phyloP scores from a whole-genome alignment of 805 yeast genomes.

The Nakazawaea ambrosiae region DNA sequence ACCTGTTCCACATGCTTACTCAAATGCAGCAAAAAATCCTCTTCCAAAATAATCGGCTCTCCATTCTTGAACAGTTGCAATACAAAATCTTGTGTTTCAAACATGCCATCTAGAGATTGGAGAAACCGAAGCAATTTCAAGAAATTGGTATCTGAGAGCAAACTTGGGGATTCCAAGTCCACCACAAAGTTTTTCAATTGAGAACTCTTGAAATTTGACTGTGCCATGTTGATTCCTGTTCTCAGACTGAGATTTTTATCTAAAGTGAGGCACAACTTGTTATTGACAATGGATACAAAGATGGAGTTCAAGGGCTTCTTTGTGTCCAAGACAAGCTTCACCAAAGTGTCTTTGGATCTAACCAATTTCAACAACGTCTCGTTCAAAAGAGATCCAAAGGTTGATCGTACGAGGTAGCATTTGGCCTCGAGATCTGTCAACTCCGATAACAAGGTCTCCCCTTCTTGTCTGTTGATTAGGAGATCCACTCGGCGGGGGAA shows the following conservation, averaged over 20 bases:
- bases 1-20: background rate
- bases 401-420: background rate
- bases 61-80: background rate
- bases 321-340: constrained; percentile 2
- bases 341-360: background rate
- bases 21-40: background rate
- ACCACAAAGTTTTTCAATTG: background rate
- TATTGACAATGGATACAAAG: constrained; percentile 2
- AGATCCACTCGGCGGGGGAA: background rate
- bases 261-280: constrained; percentile 2
- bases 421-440: background rate
- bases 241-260: background rate
- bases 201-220: constrained; percentile 3
- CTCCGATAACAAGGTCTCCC: background rate
- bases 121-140: constrained; percentile 6
- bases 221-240: constrained; percentile 2
- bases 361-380: background rate
- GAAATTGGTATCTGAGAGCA: background rate
- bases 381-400: background rate
- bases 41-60: background rate
- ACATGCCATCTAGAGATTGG: background rate
- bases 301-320: background rate
- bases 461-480: background rate
- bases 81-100: background rate
- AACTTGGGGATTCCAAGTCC: background rate